phyloP scores from a whole-genome alignment of 345 rosid species.

The Kandelia obovata region DNA sequence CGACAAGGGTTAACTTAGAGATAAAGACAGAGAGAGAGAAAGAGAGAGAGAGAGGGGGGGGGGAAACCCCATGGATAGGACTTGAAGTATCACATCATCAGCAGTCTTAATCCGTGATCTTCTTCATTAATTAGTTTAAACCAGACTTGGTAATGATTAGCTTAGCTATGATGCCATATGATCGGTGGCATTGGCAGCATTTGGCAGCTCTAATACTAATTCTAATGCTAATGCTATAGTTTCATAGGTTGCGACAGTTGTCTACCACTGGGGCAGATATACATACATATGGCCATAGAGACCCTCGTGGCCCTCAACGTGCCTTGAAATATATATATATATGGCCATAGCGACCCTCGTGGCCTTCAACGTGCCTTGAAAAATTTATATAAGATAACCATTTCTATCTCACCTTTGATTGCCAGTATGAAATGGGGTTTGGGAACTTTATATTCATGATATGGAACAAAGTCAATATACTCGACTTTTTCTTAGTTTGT shows the following conservation, averaged over 20 bases:
- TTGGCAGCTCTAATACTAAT: background rate
- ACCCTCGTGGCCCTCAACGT: constrained; percentile 5
- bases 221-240: constrained; percentile 9
- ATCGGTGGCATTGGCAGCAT: background rate
- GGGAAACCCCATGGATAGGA: background rate
- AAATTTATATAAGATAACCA: constrained; percentile 6
- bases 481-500: constrained; percentile 21
- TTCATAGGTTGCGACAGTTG: constrained; percentile 46
- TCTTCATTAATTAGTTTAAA: too few species aligned
- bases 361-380: constrained; percentile 14
- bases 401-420: background rate
- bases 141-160: background rate
- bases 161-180: background rate
- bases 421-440: background rate
- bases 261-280: constrained; percentile 19
- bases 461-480: constrained; percentile 20
- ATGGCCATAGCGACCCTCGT: background rate
- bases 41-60: background rate
- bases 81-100: constrained; percentile 20
- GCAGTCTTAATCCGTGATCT: constrained; percentile 21
- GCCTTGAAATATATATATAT: background rate
- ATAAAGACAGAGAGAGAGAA: too few species aligned
- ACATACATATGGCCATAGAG: background rate
- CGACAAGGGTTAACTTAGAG: background rate
- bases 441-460: background rate